A percentile compares a stretch with the other conserved stretches of the same genome.
These are phyloP conservation scores for Russula lepida DNA, from an alignment of 768 basidiomycete species.

Conservation along the genomic window DNA sequence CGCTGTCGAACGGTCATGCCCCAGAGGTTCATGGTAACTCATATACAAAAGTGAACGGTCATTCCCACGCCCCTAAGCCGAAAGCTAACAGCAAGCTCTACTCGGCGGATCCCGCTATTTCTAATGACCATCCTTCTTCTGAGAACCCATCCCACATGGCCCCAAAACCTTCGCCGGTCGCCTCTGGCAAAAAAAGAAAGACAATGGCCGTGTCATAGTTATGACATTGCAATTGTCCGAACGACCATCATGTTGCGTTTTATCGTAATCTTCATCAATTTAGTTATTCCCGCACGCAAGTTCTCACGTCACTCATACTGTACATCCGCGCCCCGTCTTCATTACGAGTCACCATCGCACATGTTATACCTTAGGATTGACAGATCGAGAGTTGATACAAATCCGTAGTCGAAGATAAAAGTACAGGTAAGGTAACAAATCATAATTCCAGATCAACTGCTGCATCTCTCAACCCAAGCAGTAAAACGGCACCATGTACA, in stretches of 20 bases:
- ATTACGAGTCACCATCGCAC: slow-evolving; percentile 8
- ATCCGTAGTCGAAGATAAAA: background rate
- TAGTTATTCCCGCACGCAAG: slow-evolving; percentile 19
- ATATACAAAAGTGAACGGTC: slow-evolving; percentile 10
- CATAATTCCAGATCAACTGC: background rate
- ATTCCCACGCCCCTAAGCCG: background rate
- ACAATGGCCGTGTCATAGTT: slow-evolving; percentile 30
- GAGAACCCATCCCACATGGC: background rate
- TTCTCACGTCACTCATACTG: slow-evolving; percentile 4
- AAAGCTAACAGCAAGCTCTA: slow-evolving; percentile 10
- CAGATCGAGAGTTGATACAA: slow-evolving; percentile 17
- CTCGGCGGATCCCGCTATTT: background rate
- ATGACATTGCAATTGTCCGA: background rate
- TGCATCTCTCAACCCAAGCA: slow-evolving; percentile 19
- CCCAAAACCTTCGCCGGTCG: slow-evolving; percentile 22
- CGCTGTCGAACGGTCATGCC: background rate
- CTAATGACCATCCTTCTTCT: slow-evolving; percentile 1
- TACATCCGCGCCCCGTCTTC: background rate
- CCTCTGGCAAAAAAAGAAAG: slow-evolving; percentile 49
- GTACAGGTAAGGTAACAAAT: slow-evolving; percentile 3
- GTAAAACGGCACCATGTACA: slow-evolving; percentile 26
- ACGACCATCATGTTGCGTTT: slow-evolving; percentile 1
- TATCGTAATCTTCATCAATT: slow-evolving; percentile 17
- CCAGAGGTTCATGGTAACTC: slow-evolving; percentile 1
- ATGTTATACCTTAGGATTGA: slow-evolving; percentile 23